Conservation (phyloP, 2,329 filamentous ascomycete genomes). For the Xylariales sp. region DNA sequence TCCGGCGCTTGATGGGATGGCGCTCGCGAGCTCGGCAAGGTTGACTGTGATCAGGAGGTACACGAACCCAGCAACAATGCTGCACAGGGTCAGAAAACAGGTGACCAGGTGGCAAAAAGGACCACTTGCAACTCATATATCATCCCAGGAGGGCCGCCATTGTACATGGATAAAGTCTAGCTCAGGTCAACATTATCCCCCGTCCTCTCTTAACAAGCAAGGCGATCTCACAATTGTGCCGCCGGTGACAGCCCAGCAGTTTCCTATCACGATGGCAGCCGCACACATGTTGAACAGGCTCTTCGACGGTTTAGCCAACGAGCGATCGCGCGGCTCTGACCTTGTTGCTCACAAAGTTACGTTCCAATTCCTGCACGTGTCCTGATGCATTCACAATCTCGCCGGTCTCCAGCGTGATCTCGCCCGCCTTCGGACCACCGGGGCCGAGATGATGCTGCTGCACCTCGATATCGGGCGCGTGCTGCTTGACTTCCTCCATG, state of each 20-base stretch:
- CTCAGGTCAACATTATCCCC: background rate
- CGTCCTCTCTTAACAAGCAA: background rate
- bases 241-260: constrained; percentile 24
- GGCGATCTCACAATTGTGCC: constrained; percentile 23
- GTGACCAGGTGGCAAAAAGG: too few relatives aligned
- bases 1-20: constrained; percentile 54
- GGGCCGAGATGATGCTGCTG: too few relatives aligned
- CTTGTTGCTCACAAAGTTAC: constrained; percentile 6
- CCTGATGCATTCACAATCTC: constrained; percentile 1
- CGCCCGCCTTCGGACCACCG: too few relatives aligned
- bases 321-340: background rate
- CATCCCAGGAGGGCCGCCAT: constrained; percentile 57
- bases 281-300: background rate
- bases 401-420: background rate
- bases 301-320: background rate
- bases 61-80: constrained; percentile 37
- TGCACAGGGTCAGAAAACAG: too few relatives aligned
- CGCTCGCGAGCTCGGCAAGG: constrained; percentile 55
- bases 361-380: background rate
- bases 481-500: too few relatives aligned
- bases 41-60: constrained; percentile 56
- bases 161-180: constrained; percentile 43
- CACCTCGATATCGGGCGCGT: too few relatives aligned
- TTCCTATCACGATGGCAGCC: constrained; percentile 7
- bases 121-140: constrained; percentile 51